phyloP scores from a whole-genome alignment of 2,329 filamentous ascomycete genomes.

The Cladosporium sp. region DNA sequence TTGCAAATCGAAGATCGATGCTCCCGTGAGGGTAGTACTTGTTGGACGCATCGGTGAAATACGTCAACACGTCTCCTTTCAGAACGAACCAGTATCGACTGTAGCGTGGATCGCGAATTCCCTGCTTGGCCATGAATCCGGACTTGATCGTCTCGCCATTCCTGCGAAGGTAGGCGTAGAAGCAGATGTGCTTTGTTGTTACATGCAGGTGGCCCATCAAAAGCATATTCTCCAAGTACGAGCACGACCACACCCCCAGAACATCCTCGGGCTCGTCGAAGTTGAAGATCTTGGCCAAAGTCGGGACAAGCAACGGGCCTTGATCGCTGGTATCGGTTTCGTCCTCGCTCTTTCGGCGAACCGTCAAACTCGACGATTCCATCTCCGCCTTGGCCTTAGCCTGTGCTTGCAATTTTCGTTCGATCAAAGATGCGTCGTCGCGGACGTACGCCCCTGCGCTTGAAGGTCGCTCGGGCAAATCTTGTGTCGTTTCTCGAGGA shows the following conservation, averaged over 20 bases:
- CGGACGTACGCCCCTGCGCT: constrained; percentile 30
- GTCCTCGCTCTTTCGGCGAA: constrained; percentile 2
- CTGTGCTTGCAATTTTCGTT: constrained; percentile 54
- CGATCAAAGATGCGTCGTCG: constrained; percentile 67
- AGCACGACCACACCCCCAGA: constrained; percentile 89
- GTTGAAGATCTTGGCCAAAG: constrained; percentile 61
- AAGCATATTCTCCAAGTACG: constrained; percentile 84
- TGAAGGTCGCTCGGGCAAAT: constrained; percentile 15
- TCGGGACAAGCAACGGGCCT: neutral
- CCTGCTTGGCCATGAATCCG: constrained; percentile 82
- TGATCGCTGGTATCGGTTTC: neutral
- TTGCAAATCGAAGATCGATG: constrained; percentile 87
- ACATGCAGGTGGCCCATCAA: constrained; percentile 96
- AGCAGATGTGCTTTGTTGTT: constrained; percentile 88
- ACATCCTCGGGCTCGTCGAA: constrained; percentile 81
- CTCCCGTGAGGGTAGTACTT: constrained; percentile 89
- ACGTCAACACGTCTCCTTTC: constrained; percentile 87
- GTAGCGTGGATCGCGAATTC: constrained; percentile 82
- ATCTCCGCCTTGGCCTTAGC: constrained; percentile 26
- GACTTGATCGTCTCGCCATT: constrained; percentile 79
- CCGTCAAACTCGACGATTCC: constrained; percentile 22
- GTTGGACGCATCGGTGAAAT: constrained; percentile 78
- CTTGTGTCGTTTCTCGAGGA: constrained; percentile 18
- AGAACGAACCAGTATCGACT: constrained; percentile 90
- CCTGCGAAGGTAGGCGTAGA: constrained; percentile 95